These are phyloP conservation scores for Fusarium sp. DNA, from an alignment of 2,329 filamentous ascomycete species.

Conservation along the genomic window DNA sequence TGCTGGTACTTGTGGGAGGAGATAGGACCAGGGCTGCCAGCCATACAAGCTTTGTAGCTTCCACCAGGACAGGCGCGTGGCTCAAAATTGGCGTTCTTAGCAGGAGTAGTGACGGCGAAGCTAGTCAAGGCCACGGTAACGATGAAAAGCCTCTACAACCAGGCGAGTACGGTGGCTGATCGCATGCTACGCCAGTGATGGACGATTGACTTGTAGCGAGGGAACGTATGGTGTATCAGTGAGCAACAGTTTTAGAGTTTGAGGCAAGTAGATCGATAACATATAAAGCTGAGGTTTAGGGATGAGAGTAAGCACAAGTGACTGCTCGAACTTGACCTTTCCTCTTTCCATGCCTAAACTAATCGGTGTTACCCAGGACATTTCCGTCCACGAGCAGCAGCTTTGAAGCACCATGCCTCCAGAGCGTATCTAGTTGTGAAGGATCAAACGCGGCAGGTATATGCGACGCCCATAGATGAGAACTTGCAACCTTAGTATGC, in stretches of 20 bases:
- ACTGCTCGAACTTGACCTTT: neutral
- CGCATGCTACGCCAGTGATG: neutral
- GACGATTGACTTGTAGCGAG: neutral
- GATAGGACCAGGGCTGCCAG: neutral
- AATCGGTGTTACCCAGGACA: neutral
- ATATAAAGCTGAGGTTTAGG: neutral
- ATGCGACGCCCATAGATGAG: neutral
- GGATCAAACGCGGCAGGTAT: neutral
- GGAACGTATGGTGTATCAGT: conserved; percentile 4
- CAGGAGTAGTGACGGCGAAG: neutral
- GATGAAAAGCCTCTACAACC: conserved; percentile 1
- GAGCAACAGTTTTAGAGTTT: neutral
- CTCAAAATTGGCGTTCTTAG: conserved; percentile 2
- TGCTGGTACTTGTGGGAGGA: neutral
- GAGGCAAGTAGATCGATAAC: neutral
- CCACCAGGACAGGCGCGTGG: conserved; percentile 6
- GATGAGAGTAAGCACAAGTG: neutral
- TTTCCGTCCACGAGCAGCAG: neutral
- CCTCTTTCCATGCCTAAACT: neutral
- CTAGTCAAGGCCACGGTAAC: neutral
- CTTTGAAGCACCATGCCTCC: neutral
- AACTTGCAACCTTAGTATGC: neutral
- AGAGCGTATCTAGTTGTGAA: neutral
- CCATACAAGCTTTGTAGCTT: conserved; percentile 5
- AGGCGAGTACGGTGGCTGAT: neutral